These are phyloP conservation scores for Lippia alba DNA, from an alignment of 305 asterid genomes.

Conservation along the genomic window DNA sequence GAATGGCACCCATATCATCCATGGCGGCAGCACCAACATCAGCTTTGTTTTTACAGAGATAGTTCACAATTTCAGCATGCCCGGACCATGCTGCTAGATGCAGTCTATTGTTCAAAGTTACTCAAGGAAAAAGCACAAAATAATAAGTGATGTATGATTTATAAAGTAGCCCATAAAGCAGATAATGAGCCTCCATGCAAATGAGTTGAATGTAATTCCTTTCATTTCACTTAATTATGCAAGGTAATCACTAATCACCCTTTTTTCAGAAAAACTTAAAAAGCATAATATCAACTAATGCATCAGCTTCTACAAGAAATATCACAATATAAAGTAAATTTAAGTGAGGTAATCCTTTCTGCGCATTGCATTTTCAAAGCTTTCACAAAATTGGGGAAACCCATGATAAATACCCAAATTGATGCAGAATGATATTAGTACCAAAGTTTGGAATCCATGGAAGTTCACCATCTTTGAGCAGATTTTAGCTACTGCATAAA, in stretches of 20 bases:
- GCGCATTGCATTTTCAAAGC: neutral
- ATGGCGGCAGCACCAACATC: constrained; percentile 94
- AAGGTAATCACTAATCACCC: neutral
- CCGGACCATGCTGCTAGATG: constrained; percentile 99
- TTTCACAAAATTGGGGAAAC: neutral
- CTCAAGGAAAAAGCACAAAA: constrained; percentile 45
- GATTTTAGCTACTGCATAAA: constrained; percentile 6
- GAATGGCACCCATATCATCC: constrained; percentile 98
- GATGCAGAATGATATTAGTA: constrained; percentile 1
- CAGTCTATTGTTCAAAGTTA: constrained; percentile 53
- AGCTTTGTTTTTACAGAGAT: constrained; percentile 84
- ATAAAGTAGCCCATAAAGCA: neutral
- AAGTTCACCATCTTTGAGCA: constrained; percentile 7
- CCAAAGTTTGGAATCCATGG: neutral
- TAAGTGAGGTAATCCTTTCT: neutral
- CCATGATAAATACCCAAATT: neutral
- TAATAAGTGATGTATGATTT: too few species aligned
- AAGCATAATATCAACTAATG: neutral
- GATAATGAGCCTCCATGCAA: neutral
- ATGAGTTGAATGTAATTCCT: neutral
- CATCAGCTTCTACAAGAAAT: neutral
- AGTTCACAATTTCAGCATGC: constrained; percentile 71
- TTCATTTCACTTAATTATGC: neutral
- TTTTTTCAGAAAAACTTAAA: neutral
- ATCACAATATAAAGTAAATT: neutral